Evolutionary conservation across 163 green algal species (phyloP).

Genomic region (Scenedesmus sp.): DNA sequence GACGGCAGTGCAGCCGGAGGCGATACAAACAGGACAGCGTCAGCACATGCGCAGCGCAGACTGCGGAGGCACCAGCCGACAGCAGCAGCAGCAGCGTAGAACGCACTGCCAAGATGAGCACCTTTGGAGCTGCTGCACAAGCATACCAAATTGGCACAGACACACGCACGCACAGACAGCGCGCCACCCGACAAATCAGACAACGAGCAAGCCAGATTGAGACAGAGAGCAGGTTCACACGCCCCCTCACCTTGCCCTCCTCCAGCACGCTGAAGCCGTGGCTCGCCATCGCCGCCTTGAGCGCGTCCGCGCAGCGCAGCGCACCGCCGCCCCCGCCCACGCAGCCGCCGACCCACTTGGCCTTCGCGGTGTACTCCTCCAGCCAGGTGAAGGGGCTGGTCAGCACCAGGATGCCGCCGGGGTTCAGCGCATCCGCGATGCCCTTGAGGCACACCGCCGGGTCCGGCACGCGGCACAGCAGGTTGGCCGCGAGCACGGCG

Average conservation of each 20-base stretch:
- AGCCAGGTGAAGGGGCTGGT: constrained; percentile 84
- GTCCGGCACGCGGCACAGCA: constrained; percentile 77
- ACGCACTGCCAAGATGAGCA: too few relatives aligned
- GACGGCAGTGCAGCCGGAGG: constrained; percentile 2
- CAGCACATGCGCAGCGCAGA: too few relatives aligned
- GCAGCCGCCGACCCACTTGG: constrained; percentile 48
- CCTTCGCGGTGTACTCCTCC: constrained; percentile 76
- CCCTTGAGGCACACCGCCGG: constrained; percentile 62
- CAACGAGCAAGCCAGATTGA: too few relatives aligned
- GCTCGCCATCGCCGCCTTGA: constrained; percentile 68
- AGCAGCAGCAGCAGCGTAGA: too few relatives aligned
- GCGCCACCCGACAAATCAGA: not conserved
- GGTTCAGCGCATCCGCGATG: constrained; percentile 59
- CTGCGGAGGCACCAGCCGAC: not conserved
- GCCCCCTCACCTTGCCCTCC: constrained; percentile 43
- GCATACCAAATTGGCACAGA: not conserved
- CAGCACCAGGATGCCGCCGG: constrained; percentile 81
- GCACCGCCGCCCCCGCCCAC: constrained; percentile 54
- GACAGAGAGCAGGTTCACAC: too few relatives aligned
- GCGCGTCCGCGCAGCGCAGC: constrained; percentile 61
- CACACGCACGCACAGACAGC: not conserved
- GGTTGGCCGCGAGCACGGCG: constrained; percentile 77
- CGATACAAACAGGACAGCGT: not conserved
- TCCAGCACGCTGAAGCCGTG: constrained; percentile 65
- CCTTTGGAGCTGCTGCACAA: not conserved